Conservation (phyloP, 176 grass and related monocot genomes). For the Oryza nivara region DNA sequence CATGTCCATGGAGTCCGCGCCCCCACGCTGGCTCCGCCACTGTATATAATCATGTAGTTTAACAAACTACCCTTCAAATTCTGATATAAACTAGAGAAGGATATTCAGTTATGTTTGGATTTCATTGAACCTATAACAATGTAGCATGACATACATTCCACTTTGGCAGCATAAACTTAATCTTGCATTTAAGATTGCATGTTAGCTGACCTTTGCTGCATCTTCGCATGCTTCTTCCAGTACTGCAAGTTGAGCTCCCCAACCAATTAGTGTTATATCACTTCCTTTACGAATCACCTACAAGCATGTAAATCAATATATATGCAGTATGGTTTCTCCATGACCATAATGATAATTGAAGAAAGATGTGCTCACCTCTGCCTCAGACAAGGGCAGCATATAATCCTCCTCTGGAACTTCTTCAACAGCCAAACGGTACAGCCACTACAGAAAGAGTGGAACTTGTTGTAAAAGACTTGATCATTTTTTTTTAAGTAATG, state of each 20-base stretch:
- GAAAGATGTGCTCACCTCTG: slow-evolving; percentile 63
- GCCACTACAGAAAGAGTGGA: slow-evolving; percentile 55
- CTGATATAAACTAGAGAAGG: background rate
- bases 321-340: background rate
- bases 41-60: slow-evolving; percentile 8
- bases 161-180: background rate
- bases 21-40: too few species aligned
- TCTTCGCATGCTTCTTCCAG: slow-evolving; percentile 87
- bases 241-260: slow-evolving; percentile 91
- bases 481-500: background rate
- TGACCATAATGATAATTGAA: background rate
- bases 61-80: background rate
- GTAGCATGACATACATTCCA: background rate
- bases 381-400: slow-evolving; percentile 83
- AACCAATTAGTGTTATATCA: slow-evolving; percentile 90
- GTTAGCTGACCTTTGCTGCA: slow-evolving; percentile 68
- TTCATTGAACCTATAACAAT: background rate
- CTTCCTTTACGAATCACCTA: slow-evolving; percentile 83
- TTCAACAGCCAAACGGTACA: slow-evolving; percentile 90
- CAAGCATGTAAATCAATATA: background rate
- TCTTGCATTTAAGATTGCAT: background rate
- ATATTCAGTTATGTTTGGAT: background rate
- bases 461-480: background rate
- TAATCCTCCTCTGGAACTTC: slow-evolving; percentile 91
- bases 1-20: too few species aligned